A percentile compares a stretch with the other conserved stretches of the same genome.
Conservation (phyloP, 2,329 filamentous ascomycete genomes). For the Aspergillus ibericus region DNA sequence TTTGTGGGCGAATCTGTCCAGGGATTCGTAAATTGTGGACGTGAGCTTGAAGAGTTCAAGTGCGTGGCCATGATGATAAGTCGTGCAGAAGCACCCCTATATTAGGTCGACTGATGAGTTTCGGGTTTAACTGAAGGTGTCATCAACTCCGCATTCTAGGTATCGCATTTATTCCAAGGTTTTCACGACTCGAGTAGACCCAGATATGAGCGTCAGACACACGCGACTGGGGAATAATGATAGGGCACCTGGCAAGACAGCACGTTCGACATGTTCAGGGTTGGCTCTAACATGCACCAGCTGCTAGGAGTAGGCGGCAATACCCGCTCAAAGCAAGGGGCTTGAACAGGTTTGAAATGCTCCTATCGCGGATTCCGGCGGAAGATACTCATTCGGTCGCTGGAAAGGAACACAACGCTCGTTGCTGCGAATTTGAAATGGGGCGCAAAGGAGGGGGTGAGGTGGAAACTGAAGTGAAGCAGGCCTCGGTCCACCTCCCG, state of each 20-base stretch:
- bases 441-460: conserved; percentile 4
- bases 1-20: conserved; percentile 29
- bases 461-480: conserved; percentile 6
- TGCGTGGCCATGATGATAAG: conserved; percentile 24
- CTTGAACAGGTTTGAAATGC: conserved; percentile 6
- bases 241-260: conserved; percentile 13
- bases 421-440: background rate
- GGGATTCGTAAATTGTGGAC: conserved; percentile 27
- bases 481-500: conserved; percentile 12
- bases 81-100: conserved; percentile 5
- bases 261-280: conserved; percentile 26
- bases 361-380: background rate
- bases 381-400: background rate
- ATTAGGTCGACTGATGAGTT: conserved; percentile 8
- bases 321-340: conserved; percentile 7
- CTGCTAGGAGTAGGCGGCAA: conserved; percentile 14
- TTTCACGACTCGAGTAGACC: background rate
- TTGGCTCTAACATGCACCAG: conserved; percentile 12
- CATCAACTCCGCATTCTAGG: conserved; percentile 13
- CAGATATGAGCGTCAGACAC: conserved; percentile 9
- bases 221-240: conserved; percentile 13
- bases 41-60: conserved; percentile 13
- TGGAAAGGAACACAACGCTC: background rate
- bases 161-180: conserved; percentile 1
- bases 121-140: conserved; percentile 1